Percentiles rank a stretch among this genome's conserved stretches.
These are phyloP conservation scores for Penicillium aurantiogriseum DNA, from an alignment of 2,329 filamentous ascomycete genomes.

Conservation along the genomic window DNA sequence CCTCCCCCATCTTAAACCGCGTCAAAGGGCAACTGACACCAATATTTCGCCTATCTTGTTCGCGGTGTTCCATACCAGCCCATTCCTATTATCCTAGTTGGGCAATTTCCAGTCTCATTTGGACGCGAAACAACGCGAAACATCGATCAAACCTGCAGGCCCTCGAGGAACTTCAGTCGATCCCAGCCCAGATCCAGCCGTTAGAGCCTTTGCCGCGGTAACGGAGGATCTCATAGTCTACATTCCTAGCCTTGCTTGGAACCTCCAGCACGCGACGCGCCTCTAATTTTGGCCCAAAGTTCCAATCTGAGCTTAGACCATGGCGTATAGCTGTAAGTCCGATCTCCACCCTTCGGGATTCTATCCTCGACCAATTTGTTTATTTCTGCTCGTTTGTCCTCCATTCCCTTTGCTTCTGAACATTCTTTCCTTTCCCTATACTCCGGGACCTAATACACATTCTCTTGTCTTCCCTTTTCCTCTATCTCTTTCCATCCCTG, in stretches of 20 bases:
- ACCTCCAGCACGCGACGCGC: slow-evolving; percentile 39
- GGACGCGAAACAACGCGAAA: slow-evolving; percentile 12
- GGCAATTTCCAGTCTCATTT: slow-evolving; percentile 4
- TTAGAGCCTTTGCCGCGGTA: slow-evolving; percentile 29
- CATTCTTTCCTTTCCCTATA: slow-evolving; percentile 26
- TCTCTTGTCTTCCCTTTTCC: slow-evolving; percentile 20
- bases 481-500: slow-evolving; percentile 24
- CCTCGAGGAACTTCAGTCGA: slow-evolving; percentile 12
- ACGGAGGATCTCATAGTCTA: slow-evolving; percentile 40
- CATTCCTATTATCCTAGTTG: slow-evolving; percentile 3
- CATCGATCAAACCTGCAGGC: slow-evolving; percentile 12
- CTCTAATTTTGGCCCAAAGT: slow-evolving; percentile 18
- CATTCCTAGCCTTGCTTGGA: slow-evolving; percentile 44
- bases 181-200: slow-evolving; percentile 13
- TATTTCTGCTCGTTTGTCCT: slow-evolving; percentile 42
- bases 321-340: slow-evolving; percentile 42
- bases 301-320: slow-evolving; percentile 31
- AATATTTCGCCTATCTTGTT: slow-evolving; percentile 5
- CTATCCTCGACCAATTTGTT: slow-evolving; percentile 37
- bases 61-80: slow-evolving; percentile 17
- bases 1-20: slow-evolving; percentile 1
- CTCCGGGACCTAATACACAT: slow-evolving; percentile 16
- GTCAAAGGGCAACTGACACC: slow-evolving; percentile 13
- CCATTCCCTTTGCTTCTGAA: slow-evolving; percentile 33
- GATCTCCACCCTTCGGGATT: slow-evolving; percentile 31